Base-by-base conservation (phyloP, 805 yeast genomes). In the Brettanomyces custersianus region DNA sequence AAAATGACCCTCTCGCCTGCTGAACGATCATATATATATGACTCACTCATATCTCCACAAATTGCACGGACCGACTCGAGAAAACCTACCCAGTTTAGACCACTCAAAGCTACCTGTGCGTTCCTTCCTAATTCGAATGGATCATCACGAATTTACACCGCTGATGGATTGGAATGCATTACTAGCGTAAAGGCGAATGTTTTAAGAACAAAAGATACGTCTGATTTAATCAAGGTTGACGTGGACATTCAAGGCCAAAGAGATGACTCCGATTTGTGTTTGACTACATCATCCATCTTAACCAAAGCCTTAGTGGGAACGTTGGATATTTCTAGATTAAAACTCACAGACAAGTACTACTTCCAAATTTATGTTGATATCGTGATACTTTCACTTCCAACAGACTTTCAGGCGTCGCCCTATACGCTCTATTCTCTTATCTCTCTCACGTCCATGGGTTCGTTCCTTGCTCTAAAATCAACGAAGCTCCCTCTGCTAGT, bases 151-250 rank as follows among this genome's bases (percentile, higher is more conserved):
- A 74, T 90, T 15, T 70, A 87, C 44, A 71, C 86, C 23, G 70
- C 82, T 33, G 97, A 90, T 57, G 97, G 98, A 17, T 75, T 86
- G 42, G 97, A 92, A 59, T 86, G 95, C 48, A 80, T 92, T 23
- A 90, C 86, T 4, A 92, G 96, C 51, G 71, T 90, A 33, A 92
- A 92, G 59, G 74, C 88, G 10, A 81, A 82, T 48, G 96, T 88
- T 3, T 82, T 84, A 35, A 38, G 46, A 23, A 39, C 52, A 2
- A 40, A 58, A 42, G 40, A 47, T 16, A 68, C 70, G 13, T 47
- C 64, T 0, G 74, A 71, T 15, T 59, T 85, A 25, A 62, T 88
- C 8, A 76, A 77, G 31, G 77, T 87, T 20, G 94, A 84, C 37
- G 76, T 90, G 12, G 95, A 84, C 47, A 71, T 82, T n/a, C 70